phyloP scores from a whole-genome alignment of 202 grass and related monocot genomes.

The Carex arenaria region DNA sequence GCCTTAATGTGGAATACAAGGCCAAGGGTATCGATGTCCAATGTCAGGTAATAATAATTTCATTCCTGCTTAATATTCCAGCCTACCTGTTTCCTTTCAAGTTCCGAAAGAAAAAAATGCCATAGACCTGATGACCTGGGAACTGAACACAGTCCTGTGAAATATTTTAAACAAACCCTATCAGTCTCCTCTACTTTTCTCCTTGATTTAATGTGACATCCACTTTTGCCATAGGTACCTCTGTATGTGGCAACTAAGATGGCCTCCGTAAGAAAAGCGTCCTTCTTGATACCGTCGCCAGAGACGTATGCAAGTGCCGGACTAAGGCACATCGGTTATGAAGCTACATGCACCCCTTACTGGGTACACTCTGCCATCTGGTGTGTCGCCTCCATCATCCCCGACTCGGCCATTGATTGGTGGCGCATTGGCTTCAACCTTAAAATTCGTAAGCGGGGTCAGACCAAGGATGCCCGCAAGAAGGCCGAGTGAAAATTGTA shows the following conservation, averaged over 20 bases:
- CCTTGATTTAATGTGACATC: neutral
- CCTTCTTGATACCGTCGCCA: conserved; percentile 71
- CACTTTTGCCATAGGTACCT: conserved; percentile 48
- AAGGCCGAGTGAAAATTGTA: conserved; percentile 51
- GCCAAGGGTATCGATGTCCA: conserved; percentile 97
- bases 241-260: conserved; percentile 93
- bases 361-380: conserved; percentile 83
- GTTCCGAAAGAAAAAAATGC: neutral
- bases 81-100: neutral
- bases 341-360: conserved; percentile 74
- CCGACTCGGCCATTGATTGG: conserved; percentile 45
- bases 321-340: conserved; percentile 74
- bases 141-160: neutral
- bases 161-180: neutral
- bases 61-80: neutral
- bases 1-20: conserved; percentile 93
- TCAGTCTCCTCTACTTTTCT: neutral
- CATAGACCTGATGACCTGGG: neutral
- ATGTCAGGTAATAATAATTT: conserved; percentile 56
- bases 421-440: conserved; percentile 63
- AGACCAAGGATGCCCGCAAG: conserved; percentile 68
- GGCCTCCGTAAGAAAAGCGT: conserved; percentile 80
- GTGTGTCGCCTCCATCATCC: conserved; percentile 66
- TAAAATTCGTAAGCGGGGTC: conserved; percentile 73
- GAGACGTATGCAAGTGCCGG: conserved; percentile 70